Base-by-base conservation (phyloP, 2,329 filamentous ascomycete species). In the Curvularia sp. region DNA sequence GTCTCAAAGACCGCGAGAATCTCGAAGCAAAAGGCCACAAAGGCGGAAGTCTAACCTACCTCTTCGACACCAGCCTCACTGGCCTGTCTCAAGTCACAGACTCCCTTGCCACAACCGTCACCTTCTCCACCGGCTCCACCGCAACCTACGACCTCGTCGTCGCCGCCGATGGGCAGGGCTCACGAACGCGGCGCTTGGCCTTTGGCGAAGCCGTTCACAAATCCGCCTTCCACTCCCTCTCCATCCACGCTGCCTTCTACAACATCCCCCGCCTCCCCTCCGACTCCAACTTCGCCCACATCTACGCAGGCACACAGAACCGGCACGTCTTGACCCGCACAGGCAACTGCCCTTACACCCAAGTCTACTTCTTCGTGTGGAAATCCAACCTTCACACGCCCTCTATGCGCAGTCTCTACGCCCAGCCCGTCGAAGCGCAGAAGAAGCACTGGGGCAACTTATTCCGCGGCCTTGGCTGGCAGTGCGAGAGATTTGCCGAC, bases 401-500 rank as follows among this genome's bases (percentile, higher is more conserved):
- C 24, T 10, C 24, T 35, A 46, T 30, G 28, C 55, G 9, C 22
- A 28, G 50, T 1, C 46, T 61, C 4, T 43, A 62, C 13, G 77
- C 76, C 1, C 73, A 77, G 20, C 55, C 78, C 0, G 24, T 73
- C 15, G 71, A 72, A 18, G 71, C 84, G 60, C 84, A 83, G 61
- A 65, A 74, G 6, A 72, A 69, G 0, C 62, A 80, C 38, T 68
- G 70, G 2, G 49, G 52, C 3, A 35, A 59, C 66, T 2, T 71
- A 0, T 81, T 75, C 48, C 49, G 60, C 2, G 81, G 76, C 42
- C 75, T 76, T 0, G 82, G 81, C 1, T 85, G 82, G 82, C 65
- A 81, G 50, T 66, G 75, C 0, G 66, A 78, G 0, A 59, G 80
- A 18, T 64, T 85, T 0, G 28, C 86, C 1, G 60, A 77, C 3